These are phyloP conservation scores for Colletotrichum sp. DNA, from an alignment of 2,329 filamentous ascomycete genomes.

Conservation along the genomic window DNA sequence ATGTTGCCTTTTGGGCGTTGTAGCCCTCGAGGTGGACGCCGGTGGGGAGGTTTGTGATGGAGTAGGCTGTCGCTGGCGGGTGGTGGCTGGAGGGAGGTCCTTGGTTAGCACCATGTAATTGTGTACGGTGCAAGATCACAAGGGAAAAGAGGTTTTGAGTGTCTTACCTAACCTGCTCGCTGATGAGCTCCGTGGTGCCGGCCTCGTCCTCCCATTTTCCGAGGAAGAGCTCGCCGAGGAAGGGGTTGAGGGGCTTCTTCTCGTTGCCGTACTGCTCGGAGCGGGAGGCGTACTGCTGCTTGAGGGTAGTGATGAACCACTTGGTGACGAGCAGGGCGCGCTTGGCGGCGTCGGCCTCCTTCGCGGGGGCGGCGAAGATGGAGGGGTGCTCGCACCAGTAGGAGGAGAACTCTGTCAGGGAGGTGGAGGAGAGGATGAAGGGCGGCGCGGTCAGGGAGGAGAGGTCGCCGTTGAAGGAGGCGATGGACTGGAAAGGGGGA, in stretches of 20 bases:
- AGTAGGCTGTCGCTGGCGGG: constrained; percentile 92
- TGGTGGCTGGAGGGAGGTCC: constrained; percentile 66
- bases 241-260: constrained; percentile 98
- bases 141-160: too few relatives aligned
- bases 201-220: constrained; percentile 86
- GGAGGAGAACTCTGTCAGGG: constrained; percentile 78
- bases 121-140: too few relatives aligned
- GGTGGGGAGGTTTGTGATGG: constrained; percentile 84
- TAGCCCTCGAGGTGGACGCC: constrained; percentile 84
- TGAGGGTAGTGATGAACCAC: constrained; percentile 94
- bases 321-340: constrained; percentile 87
- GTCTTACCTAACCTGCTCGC: constrained; percentile 83
- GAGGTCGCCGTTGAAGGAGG: constrained; percentile 82
- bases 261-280: constrained; percentile 86
- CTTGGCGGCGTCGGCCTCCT: constrained; percentile 79
- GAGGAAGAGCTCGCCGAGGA: constrained; percentile 92
- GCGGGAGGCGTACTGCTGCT: constrained; percentile 77
- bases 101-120: neutral
- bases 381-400: constrained; percentile 83
- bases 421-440: constrained; percentile 80
- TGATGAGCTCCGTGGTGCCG: constrained; percentile 84
- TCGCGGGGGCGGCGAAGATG: constrained; percentile 81
- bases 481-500: constrained; percentile 62
- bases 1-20: constrained; percentile 95
- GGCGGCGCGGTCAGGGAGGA: constrained; percentile 81